Percentiles rank a stretch among this genome's conserved stretches.
phyloP scores from a whole-genome alignment of 352 stramenopile species.

The Globisporangium splendens region DNA sequence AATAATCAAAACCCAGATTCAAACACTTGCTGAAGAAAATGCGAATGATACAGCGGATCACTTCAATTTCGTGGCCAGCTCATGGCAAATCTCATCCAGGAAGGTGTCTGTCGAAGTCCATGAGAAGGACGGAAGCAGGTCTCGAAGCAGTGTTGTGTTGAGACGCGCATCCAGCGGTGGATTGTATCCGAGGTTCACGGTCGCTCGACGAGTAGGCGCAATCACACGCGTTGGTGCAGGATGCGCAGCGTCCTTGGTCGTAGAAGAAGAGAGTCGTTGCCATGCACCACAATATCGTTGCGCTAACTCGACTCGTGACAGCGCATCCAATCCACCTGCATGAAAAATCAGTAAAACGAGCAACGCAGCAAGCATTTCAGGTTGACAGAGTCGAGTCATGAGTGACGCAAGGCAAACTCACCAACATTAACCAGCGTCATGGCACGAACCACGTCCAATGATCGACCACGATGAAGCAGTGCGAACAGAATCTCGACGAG shows the following conservation, averaged over 20 bases:
- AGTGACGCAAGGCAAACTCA: conserved; percentile 11
- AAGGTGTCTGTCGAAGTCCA: conserved; percentile 13
- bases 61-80: conserved; percentile 1
- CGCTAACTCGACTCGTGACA: conserved; percentile 48
- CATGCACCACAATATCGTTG: conserved; percentile 24
- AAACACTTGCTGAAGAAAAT: no score
- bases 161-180: conserved; percentile 44
- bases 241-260: background rate
- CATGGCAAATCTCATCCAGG: conserved; percentile 25
- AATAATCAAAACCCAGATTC: no score
- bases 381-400: no score
- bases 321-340: conserved; percentile 37
- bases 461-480: conserved; percentile 5
- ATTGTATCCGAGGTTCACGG: conserved; percentile 42
- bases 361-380: no score
- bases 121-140: conserved; percentile 20
- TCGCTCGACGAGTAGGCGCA: conserved; percentile 17
- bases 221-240: conserved; percentile 18
- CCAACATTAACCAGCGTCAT: conserved; percentile 45
- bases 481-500: conserved; percentile 35
- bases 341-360: no score
- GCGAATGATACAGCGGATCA: no score
- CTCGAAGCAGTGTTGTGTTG: conserved; percentile 23
- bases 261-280: conserved; percentile 1
- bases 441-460: background rate